A percentile compares a stretch with the other conserved stretches of the same genome.
phyloP scores from a whole-genome alignment of 805 yeast genomes.

The Gaillardinia entomophila region DNA sequence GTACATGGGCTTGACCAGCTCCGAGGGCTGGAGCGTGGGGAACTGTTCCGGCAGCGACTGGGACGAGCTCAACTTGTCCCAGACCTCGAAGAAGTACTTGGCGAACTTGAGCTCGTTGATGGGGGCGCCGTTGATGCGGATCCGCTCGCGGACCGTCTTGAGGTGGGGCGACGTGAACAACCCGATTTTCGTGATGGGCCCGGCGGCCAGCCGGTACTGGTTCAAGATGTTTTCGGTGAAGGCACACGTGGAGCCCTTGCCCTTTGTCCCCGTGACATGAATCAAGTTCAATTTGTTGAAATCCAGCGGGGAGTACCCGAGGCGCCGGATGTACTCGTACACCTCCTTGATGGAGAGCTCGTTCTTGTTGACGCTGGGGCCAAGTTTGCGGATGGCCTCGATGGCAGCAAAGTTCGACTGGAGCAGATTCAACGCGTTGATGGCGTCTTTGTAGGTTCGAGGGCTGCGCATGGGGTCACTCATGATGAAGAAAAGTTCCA shows the following conservation, averaged over 20 bases:
- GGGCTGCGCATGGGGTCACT: slow-evolving; percentile 11
- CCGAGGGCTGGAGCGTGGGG: slow-evolving; percentile 62
- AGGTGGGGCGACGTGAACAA: slow-evolving; percentile 96
- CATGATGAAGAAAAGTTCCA: too few species aligned
- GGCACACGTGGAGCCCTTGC: slow-evolving; percentile 97
- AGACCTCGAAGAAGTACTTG: slow-evolving; percentile 87
- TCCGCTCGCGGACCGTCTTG: slow-evolving; percentile 87
- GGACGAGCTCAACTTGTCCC: slow-evolving; percentile 70
- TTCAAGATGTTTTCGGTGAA: slow-evolving; percentile 75
- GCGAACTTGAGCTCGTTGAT: slow-evolving; percentile 76
- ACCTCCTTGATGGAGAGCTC: slow-evolving; percentile 78
- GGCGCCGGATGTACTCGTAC: slow-evolving; percentile 37
- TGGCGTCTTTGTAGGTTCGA: slow-evolving; percentile 58
- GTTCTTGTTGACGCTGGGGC: slow-evolving; percentile 49
- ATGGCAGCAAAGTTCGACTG: slow-evolving; percentile 90
- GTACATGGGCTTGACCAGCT: slow-evolving; percentile 80
- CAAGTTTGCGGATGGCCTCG: slow-evolving; percentile 73
- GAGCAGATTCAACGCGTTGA: slow-evolving; percentile 72
- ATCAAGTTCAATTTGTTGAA: slow-evolving; percentile 71
- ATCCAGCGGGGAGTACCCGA: slow-evolving; percentile 48
- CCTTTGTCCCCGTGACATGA: slow-evolving; percentile 97
- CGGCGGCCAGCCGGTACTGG: slow-evolving; percentile 41
- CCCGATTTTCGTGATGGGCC: slow-evolving; percentile 60
- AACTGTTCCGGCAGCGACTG: slow-evolving; percentile 49
- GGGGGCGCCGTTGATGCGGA: slow-evolving; percentile 82